These are phyloP conservation scores for Stentor roeselii DNA, from an alignment of 73 alveolate species.

Conservation along the genomic window DNA sequence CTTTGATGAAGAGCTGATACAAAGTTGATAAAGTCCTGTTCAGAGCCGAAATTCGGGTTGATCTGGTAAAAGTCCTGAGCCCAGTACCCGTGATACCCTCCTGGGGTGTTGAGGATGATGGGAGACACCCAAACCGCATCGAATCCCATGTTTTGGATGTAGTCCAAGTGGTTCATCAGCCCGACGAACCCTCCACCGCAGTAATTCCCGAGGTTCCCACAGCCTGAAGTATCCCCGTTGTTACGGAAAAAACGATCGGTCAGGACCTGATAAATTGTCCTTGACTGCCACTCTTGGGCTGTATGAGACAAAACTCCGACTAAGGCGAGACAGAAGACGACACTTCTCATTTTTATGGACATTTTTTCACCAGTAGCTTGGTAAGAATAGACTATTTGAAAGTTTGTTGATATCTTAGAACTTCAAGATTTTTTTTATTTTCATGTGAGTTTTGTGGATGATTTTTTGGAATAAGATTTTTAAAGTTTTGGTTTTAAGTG, in stretches of 20 bases:
- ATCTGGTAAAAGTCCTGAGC: constrained; percentile 61
- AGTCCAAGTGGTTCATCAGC: constrained; percentile 53
- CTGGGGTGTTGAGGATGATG: constrained; percentile 64
- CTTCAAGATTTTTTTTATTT: too few relatives aligned
- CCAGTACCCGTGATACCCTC: constrained; percentile 86
- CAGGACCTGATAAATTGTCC: constrained; percentile 48
- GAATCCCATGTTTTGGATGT: constrained; percentile 68
- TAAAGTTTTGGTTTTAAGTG: too few relatives aligned
- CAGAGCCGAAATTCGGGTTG: constrained; percentile 83
- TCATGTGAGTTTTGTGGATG: too few relatives aligned
- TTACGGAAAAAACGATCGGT: constrained; percentile 51
- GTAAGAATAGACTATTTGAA: too few relatives aligned
- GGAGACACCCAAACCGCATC: constrained; percentile 91
- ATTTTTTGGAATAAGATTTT: too few relatives aligned
- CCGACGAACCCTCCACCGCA: constrained; percentile 85
- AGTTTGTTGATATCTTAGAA: too few relatives aligned
- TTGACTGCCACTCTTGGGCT: constrained; percentile 35
- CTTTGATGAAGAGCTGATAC: constrained; percentile 51
- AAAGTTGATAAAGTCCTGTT: constrained; percentile 60
- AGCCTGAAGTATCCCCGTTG: constrained; percentile 32
- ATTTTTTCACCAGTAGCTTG: too few relatives aligned
- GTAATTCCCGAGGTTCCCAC: constrained; percentile 39
- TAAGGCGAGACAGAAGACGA: too few relatives aligned
- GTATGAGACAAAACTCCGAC: constrained; percentile 20
- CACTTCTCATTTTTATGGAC: too few relatives aligned